phyloP scores from a whole-genome alignment of 1,284 basidiomycete species.

The Leucoagaricus sp. region DNA sequence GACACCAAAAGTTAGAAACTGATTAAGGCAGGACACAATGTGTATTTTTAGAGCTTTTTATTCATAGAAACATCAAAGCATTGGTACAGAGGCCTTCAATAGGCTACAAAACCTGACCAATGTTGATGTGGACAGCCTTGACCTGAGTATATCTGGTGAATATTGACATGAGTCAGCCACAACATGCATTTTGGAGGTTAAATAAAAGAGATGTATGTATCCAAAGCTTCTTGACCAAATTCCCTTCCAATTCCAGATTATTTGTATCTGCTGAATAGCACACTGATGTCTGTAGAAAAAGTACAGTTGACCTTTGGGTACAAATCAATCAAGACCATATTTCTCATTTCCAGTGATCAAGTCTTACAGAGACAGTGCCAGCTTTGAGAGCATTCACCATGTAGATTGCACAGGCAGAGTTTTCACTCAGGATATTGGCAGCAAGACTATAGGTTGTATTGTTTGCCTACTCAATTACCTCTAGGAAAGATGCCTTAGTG shows the following conservation, averaged over 20 bases:
- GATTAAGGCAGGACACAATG: too few relatives aligned
- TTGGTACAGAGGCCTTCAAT: too few relatives aligned
- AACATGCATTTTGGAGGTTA: not conserved
- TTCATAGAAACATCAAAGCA: too few relatives aligned
- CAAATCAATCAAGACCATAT: not conserved
- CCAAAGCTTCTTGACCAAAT: conserved; percentile 72
- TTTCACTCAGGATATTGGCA: conserved; percentile 75
- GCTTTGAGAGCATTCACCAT: conserved; percentile 74
- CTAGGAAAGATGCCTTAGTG: conserved; percentile 32
- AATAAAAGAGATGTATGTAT: conserved; percentile 49
- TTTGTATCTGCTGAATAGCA: conserved; percentile 86
- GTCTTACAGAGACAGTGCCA: conserved; percentile 69
- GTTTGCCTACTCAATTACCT: conserved; percentile 73
- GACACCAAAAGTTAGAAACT: too few relatives aligned
- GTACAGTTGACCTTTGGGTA: conserved; percentile 62
- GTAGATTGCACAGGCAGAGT: conserved; percentile 69
- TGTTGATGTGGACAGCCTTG: conserved; percentile 34
- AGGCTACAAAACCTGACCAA: too few relatives aligned
- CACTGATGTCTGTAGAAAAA: conserved; percentile 56
- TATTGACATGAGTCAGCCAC: not conserved
- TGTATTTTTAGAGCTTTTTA: too few relatives aligned
- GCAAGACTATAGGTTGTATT: conserved; percentile 81
- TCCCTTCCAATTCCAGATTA: conserved; percentile 78
- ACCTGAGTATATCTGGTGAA: conserved; percentile 33
- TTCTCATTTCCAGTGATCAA: not conserved